Conservation (phyloP, 2,329 filamentous ascomycete species). For the Pseudogymnoascus sp. region DNA sequence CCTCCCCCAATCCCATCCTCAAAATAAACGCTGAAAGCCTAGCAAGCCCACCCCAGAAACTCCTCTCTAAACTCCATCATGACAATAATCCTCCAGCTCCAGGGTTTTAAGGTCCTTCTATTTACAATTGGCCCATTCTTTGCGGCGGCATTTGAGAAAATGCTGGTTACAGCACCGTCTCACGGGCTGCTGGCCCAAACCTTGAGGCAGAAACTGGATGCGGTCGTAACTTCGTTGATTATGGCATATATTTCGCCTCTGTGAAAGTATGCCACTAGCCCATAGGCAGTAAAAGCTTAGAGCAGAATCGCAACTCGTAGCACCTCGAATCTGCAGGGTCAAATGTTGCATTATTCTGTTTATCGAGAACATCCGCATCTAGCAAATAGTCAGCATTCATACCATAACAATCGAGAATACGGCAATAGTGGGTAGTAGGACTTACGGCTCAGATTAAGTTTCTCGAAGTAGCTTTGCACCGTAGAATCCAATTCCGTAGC, state of each 20-base stretch:
- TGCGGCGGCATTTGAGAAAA: not conserved
- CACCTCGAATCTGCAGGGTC: slow-evolving; percentile 36
- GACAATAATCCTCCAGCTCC: not conserved
- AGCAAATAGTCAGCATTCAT: slow-evolving; percentile 12
- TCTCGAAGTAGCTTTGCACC: slow-evolving; percentile 45
- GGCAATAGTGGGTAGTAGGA: slow-evolving; percentile 12
- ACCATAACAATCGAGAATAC: not conserved
- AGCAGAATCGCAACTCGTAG: slow-evolving; percentile 42
- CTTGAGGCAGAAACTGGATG: not conserved
- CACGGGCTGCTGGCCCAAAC: not conserved
- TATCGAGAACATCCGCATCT: slow-evolving; percentile 26
- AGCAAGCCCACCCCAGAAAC: not conserved
- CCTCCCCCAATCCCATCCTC: not conserved
- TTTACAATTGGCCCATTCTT: not conserved
- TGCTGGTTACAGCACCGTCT: not conserved
- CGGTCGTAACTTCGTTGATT: not conserved
- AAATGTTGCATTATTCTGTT: slow-evolving; percentile 24
- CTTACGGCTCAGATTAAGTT: slow-evolving; percentile 50
- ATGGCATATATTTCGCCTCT: not conserved
- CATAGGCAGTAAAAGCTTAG: slow-evolving; percentile 35
- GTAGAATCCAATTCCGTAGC: slow-evolving; percentile 36
- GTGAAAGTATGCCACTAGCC: not conserved
- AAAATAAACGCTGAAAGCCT: not conserved
- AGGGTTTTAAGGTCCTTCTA: not conserved
- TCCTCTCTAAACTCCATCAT: not conserved